Evolutionary conservation across 208 protist species (phyloP), one percentile per base, ranked within the genome.

Genomic region (Leishmania guyanensis): DNA sequence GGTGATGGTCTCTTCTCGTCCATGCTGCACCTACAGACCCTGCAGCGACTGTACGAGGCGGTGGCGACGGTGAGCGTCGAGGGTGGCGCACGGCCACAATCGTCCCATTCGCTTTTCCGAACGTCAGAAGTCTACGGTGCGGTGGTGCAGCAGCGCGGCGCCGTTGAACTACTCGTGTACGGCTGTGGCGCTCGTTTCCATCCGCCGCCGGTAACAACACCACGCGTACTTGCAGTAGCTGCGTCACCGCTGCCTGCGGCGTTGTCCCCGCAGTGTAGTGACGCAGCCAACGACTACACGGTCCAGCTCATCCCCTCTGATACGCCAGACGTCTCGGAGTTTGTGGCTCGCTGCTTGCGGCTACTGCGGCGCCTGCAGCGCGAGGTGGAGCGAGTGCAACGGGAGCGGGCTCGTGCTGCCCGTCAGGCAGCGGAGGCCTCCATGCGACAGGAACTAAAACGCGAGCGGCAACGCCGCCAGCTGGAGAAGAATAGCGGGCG

Each of bases 101-200:
- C 43, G 36, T 69, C 73, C n/a, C 39, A 78, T 72, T 83, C 77
- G 77, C 75, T 88, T 77, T 46, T 95, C 14, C 46, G 82, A 54
- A 84, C 89, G 33, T 75, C 77, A 2, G 78, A 78, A 8, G 74
- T 89, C 33, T 91, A 87, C 83, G 75, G 76, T 33, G 79, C 84
- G 16, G 85, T 94, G 29, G 73, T 95, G 76, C 89, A 85, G 80
- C 91, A 95, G 83, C 86, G 88, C 20, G 91, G 91, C 10, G 91
- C 83, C 0, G 65, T 95, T n/a, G 91, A 95, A 74, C 75, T 92
- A 43, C 84, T 94, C 0, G 53, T 88, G 17, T 81, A 87, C 69
- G 88, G 81, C n/a, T 90, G 87, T 5, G 82, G 77, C 1, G 91
- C 80, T 17, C 71, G 60, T 5, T 56, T 88, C n/a, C 75, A 53